These are phyloP conservation scores for Rhodotorula toruloides DNA, from an alignment of 768 basidiomycete genomes.

Conservation along the genomic window DNA sequence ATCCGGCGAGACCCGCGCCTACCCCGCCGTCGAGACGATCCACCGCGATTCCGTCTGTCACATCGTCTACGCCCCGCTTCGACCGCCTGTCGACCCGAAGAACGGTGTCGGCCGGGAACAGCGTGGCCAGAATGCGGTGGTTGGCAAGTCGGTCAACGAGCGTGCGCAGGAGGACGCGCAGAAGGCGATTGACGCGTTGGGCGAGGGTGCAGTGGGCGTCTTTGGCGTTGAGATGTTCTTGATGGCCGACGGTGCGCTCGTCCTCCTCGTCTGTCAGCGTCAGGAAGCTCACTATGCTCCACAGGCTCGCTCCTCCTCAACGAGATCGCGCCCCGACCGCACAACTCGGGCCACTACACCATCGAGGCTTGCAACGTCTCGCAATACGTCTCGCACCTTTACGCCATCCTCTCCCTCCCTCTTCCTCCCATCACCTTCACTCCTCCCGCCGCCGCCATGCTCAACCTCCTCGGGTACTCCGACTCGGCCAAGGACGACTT, in stretches of 20 bases:
- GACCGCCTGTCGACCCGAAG: slow-evolving; percentile 44
- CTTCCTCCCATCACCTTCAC: slow-evolving; percentile 53
- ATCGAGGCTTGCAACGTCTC: slow-evolving; percentile 96
- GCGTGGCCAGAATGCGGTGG: slow-evolving; percentile 46
- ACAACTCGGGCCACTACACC: slow-evolving; percentile 98
- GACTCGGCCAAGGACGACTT: slow-evolving; percentile 53
- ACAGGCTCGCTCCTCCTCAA: slow-evolving; percentile 76
- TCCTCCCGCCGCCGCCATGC: slow-evolving; percentile 66
- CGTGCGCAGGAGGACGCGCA: slow-evolving; percentile 72
- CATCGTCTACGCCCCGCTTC: slow-evolving; percentile 81
- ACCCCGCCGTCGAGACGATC: slow-evolving; percentile 89
- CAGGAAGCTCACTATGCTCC: background rate
- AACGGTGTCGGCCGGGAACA: slow-evolving; percentile 33
- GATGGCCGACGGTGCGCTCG: slow-evolving; percentile 65
- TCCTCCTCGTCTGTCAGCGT: background rate
- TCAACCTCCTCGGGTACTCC: slow-evolving; percentile 87
- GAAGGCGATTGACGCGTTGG: slow-evolving; percentile 66
- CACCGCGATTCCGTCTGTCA: slow-evolving; percentile 92
- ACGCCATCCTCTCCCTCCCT: slow-evolving; percentile 82
- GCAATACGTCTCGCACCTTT: slow-evolving; percentile 95
- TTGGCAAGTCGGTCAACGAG: slow-evolving; percentile 55
- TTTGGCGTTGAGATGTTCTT: slow-evolving; percentile 99
- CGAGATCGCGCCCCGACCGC: slow-evolving; percentile 95
- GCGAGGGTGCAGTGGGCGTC: slow-evolving; percentile 70
- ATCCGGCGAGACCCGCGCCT: slow-evolving; percentile 67